Evolutionary conservation across 73 alveolate species (phyloP), one percentile per base, ranked within the genome.

Genomic region (Effrenium voratum): DNA sequence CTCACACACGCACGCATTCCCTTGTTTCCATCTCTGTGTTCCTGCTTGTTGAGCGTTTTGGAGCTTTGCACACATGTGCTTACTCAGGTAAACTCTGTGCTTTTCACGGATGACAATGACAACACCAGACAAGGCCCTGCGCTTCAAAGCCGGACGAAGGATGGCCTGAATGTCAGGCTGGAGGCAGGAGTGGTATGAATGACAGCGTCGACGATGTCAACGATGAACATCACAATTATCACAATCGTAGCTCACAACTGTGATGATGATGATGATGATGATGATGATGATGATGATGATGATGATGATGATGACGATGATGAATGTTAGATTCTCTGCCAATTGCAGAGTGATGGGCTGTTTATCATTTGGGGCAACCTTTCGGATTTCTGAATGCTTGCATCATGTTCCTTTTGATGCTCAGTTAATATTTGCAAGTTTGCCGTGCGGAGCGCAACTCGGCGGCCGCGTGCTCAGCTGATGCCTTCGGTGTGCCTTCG

Each of bases 81-180:
- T 46, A 28, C 40, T 45, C 45, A 86, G 95, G 95, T 86, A 38
- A 86, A 59, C 68, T 86, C 95, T 34, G 83, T 86, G 16, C 83
- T 86, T 66, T 86, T 86, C 83, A 60, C 70, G 50, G 95, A 86
- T 38, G 95, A 86, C 8, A 50, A 44, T 38, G 55, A 50, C 28
- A 83, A 76, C 38, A 75, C 44, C 47, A 86, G 60, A 83, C 95
- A 86, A 52, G 95, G 95, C 28, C 95, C 95, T 19, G 95, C 95
- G 0, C 68, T 86, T 34, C 95, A 86, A 36, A 86, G 95, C 43
- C 95, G 95, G 36, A 86, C 95, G 47, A 47, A 76, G 26, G 94
- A 85, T 40, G 94, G 94, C 36, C 94, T 85, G 52, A 85, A 85
- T 70, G 94, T 85, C 44, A 52, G 94, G 16, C 50, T 85, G 63